Conservation (phyloP, 768 basidiomycete genomes). For the Boletus sp. region DNA sequence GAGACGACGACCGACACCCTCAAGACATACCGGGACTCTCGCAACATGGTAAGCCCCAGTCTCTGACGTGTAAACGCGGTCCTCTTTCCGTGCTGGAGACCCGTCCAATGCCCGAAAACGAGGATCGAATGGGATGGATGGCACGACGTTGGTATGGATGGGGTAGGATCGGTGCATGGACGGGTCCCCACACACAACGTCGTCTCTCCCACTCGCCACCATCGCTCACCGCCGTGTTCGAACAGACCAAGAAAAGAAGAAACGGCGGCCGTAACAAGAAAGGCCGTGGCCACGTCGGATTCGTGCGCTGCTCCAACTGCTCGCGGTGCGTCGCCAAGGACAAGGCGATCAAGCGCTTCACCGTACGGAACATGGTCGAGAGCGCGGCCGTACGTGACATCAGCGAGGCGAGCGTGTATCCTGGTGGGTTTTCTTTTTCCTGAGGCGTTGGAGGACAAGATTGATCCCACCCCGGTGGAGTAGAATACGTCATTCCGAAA, state of each 20-base stretch:
- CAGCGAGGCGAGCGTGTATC: slow-evolving; percentile 92
- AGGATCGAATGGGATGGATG: slow-evolving; percentile 8
- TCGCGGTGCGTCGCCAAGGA: slow-evolving; percentile 97
- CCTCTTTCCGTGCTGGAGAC: neutral
- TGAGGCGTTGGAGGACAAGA: neutral
- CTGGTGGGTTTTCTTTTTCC: slow-evolving; percentile 54
- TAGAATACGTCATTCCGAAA: slow-evolving; percentile 96
- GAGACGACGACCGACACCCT: slow-evolving; percentile 21
- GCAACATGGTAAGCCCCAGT: slow-evolving; percentile 31
- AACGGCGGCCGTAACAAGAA: slow-evolving; percentile 99
- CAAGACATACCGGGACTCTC: slow-evolving; percentile 21
- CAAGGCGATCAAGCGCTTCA: slow-evolving; percentile 99
- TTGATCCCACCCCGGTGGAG: neutral
- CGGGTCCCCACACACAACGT: slow-evolving; percentile 3
- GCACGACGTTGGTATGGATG: slow-evolving; percentile 7
- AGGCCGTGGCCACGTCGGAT: slow-evolving; percentile 93
- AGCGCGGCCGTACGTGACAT: slow-evolving; percentile 97
- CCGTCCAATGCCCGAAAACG: neutral
- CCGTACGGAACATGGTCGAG: slow-evolving; percentile 99
- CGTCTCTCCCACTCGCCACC: neutral
- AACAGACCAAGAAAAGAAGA: slow-evolving; percentile 98
- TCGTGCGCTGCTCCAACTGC: slow-evolving; percentile 99
- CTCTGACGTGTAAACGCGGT: neutral
- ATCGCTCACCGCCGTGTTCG: neutral
- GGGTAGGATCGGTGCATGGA: slow-evolving; percentile 6